Percentiles rank a stretch among this genome's conserved stretches.
phyloP scores from a whole-genome alignment of 345 rosid genomes.

The Conringia planisiliqua region DNA sequence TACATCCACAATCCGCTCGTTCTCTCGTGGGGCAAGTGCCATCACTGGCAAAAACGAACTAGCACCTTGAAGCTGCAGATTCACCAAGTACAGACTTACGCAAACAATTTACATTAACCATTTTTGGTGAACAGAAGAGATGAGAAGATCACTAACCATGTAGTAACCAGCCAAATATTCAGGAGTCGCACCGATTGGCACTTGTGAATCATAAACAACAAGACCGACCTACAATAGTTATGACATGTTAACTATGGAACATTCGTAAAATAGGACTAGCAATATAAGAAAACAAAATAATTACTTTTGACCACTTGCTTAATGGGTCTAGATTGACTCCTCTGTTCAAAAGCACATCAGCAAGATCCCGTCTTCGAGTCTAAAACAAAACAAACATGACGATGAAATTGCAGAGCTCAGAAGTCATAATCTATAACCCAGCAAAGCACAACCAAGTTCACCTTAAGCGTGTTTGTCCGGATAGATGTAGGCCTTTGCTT shows the following conservation, averaged over 20 bases:
- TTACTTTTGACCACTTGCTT: constrained; percentile 97
- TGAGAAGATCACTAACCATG: constrained; percentile 49
- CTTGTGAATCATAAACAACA: constrained; percentile 90
- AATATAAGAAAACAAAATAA: background rate
- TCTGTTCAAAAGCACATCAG: constrained; percentile 88
- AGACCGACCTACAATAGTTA: constrained; percentile 68
- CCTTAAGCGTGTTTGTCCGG: constrained; percentile 91
- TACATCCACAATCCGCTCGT: constrained; percentile 84
- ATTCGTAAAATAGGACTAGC: background rate
- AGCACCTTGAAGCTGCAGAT: constrained; percentile 82
- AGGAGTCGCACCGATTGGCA: constrained; percentile 95
- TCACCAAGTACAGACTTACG: constrained; percentile 6
- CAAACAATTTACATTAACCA: background rate
- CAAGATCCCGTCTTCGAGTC: constrained; percentile 92
- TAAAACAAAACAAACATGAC: constrained; percentile 30
- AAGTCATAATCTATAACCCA: constrained; percentile 4
- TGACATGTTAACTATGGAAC: background rate
- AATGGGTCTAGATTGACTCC: constrained; percentile 93
- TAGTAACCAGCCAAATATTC: constrained; percentile 96
- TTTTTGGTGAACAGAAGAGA: background rate
- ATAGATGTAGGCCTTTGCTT: constrained; percentile 86
- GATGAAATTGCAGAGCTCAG: constrained; percentile 10
- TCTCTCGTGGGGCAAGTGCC: constrained; percentile 99
- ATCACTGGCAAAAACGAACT: constrained; percentile 96
- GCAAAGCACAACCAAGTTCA: constrained; percentile 24